Percentiles rank a stretch among this genome's conserved stretches.
These are phyloP conservation scores for Kwoniella shivajii DNA, from an alignment of 1,284 basidiomycete species.

Conservation along the genomic window DNA sequence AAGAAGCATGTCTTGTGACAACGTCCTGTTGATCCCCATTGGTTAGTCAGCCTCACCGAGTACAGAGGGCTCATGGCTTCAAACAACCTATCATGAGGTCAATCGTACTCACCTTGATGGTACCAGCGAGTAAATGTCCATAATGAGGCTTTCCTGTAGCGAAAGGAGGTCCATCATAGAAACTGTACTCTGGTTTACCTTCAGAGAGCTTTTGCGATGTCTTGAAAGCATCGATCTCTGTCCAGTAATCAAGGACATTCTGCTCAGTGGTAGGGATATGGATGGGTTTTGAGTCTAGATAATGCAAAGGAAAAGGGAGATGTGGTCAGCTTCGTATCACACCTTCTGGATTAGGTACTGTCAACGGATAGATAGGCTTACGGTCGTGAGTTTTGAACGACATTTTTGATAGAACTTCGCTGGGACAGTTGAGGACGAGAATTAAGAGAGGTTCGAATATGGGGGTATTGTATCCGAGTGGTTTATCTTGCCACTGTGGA, in stretches of 20 bases:
- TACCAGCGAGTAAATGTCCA: constrained; percentile 78
- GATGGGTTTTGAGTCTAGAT: constrained; percentile 61
- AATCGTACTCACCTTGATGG: constrained; percentile 75
- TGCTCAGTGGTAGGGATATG: constrained; percentile 91
- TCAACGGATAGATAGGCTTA: constrained; percentile 53
- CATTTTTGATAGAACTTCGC: too few species aligned
- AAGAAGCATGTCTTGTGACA: constrained; percentile 91
- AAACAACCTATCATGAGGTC: background rate
- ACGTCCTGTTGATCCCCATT: constrained; percentile 69
- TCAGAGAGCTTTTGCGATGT: constrained; percentile 91
- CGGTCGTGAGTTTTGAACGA: constrained; percentile 71
- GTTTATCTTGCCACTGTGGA: constrained; percentile 1
- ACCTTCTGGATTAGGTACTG: background rate
- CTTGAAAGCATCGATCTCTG: constrained; percentile 95
- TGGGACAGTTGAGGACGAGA: too few species aligned
- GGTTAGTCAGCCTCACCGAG: constrained; percentile 1
- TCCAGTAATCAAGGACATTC: constrained; percentile 90
- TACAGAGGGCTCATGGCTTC: too few species aligned
- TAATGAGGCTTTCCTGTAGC: constrained; percentile 97
- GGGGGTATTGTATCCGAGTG: background rate
- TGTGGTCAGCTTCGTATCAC: background rate
- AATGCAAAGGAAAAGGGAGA: background rate
- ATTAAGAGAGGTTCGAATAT: background rate
- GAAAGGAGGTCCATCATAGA: constrained; percentile 98
- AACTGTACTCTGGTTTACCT: constrained; percentile 82